Base-by-base conservation (phyloP, 768 basidiomycete genomes). In the Calocybe indica region DNA sequence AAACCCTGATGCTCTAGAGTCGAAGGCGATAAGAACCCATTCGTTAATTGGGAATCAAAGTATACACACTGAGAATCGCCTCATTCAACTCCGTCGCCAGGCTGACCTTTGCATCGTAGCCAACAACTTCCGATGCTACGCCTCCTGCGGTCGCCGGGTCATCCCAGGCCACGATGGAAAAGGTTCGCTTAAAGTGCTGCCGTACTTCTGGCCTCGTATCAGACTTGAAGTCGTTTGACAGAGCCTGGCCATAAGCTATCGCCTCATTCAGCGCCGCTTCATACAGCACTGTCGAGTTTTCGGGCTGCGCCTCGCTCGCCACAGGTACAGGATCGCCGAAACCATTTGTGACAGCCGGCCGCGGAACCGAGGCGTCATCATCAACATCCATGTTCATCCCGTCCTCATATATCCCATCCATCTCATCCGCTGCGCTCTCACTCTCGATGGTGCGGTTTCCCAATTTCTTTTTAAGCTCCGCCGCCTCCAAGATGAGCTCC, bases 31-130 rank as follows among this genome's bases (percentile, higher is more conserved):
- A 29, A 32, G 33, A 6, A 36, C 33, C 10, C 29, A 37, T 43
- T 12, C 12, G 3, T 45, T 15, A 29, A 15, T 45, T 14, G 5
- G 46, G 11, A 37, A 43, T 34, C 35, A 33, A n/a, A 13, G 28
- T 41, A 38, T 39, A 66, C 82, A 55, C 56, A 92, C 91, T 85
- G 45, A 93, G 69, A 48, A 94, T 90, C 36, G 83, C 88, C 61
- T 82, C 75, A 56, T 93, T 92, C 35, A 92, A 62, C 65, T 90
- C 88, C 49, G 79, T 82, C 29, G 86, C 85, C 47, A 92, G 72
- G 33, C 72, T 62, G 45, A 78, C 70, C 50, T 87, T 72, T 30
- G 86, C 80, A 37, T 76, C 78, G 50, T 82, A 76, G 36, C 88
- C 82, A 7, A 80, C 87, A 14, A 88, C 75, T 52, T 79, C 80